A percentile compares a stretch with the other conserved stretches of the same genome.
phyloP scores from a whole-genome alignment of 2,329 filamentous ascomycete genomes.

The Tolypocladium nubicola region DNA sequence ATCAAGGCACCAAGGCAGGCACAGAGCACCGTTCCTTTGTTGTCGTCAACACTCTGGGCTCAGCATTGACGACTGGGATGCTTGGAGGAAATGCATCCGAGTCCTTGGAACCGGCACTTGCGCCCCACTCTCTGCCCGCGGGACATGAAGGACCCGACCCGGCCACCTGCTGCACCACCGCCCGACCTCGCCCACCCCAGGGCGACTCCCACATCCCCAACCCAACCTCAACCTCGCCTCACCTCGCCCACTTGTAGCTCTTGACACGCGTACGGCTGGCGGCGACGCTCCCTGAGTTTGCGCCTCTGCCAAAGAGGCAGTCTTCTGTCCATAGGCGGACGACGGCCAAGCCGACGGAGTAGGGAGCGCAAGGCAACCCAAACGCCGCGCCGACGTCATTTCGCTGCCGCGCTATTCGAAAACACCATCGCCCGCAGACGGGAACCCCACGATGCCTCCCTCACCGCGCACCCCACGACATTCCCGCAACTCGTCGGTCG shows the following conservation, averaged over 20 bases:
- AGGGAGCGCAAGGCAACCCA: neutral
- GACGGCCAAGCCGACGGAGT: neutral
- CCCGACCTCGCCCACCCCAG: neutral
- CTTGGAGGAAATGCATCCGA: neutral
- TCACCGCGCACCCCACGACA: slow-evolving; percentile 48
- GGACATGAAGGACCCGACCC: neutral
- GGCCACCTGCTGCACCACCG: neutral
- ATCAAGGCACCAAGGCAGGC: neutral
- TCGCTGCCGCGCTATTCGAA: neutral
- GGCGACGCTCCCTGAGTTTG: neutral
- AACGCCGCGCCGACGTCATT: neutral
- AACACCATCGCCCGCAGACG: neutral
- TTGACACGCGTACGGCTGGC: neutral
- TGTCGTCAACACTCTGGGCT: no score
- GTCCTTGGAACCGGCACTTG: neutral
- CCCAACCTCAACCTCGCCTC: neutral
- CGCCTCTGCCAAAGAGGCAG: neutral
- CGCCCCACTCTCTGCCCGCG: neutral
- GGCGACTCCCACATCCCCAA: neutral
- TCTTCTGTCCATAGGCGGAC: neutral
- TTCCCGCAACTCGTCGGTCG: slow-evolving; percentile 45
- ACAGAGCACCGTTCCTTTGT: neutral
- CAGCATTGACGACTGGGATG: neutral
- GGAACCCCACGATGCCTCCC: slow-evolving; percentile 17
- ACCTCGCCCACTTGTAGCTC: neutral